phyloP scores from a whole-genome alignment of 2,329 filamentous ascomycete genomes.

The Pseudogymnoascus sp. region DNA sequence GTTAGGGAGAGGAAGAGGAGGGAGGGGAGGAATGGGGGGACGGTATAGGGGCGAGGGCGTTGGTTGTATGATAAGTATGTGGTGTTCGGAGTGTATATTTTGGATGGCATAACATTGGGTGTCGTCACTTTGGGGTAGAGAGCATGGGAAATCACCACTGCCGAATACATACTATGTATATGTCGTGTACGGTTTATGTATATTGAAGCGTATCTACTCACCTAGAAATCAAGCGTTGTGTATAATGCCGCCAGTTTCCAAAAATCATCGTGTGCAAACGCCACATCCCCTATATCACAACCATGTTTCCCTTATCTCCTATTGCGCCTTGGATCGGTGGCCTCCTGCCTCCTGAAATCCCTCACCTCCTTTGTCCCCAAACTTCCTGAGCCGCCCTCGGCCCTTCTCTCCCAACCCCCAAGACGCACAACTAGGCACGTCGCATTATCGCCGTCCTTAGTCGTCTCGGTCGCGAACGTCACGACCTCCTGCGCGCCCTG shows the following conservation, averaged over 20 bases:
- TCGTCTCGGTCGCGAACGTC: slow-evolving; percentile 78
- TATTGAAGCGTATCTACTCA: not conserved
- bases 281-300: not conserved
- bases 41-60: not conserved
- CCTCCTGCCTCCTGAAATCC: slow-evolving; percentile 73
- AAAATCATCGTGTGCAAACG: not conserved
- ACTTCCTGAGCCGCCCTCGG: slow-evolving; percentile 80
- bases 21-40: slow-evolving; percentile 13
- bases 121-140: not conserved
- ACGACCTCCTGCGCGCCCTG: slow-evolving; percentile 74
- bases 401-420: slow-evolving; percentile 62
- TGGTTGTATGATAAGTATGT: not conserved
- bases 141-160: not conserved
- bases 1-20: slow-evolving; percentile 22
- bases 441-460: slow-evolving; percentile 52
- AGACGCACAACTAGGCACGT: slow-evolving; percentile 60
- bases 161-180: not conserved
- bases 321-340: slow-evolving; percentile 68
- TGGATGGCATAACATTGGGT: not conserved
- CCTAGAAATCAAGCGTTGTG: not conserved
- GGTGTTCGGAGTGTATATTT: slow-evolving; percentile 1
- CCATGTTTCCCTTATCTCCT: slow-evolving; percentile 14
- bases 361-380: slow-evolving; percentile 87
- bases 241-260: slow-evolving; percentile 4
- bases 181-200: slow-evolving; percentile 4